phyloP scores from a whole-genome alignment of 2,329 filamentous ascomycete genomes.

The Colletotrichum incanum region DNA sequence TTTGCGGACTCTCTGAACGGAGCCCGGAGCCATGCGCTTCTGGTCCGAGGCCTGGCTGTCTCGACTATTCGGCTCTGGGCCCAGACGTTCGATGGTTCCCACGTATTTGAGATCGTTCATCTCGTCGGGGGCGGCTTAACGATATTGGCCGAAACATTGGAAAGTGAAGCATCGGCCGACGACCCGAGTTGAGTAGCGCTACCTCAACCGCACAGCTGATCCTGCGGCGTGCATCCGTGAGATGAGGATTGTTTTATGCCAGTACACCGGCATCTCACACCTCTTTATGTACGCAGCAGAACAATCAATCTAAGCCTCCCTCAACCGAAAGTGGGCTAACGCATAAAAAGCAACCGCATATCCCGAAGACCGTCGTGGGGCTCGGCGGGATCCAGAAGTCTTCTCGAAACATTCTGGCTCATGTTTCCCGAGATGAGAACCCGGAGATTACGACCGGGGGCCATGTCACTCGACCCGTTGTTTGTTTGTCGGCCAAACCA shows the following conservation, averaged over 20 bases:
- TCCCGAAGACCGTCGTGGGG: slow-evolving; percentile 3
- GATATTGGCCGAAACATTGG: not conserved
- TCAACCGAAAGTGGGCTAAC: not conserved
- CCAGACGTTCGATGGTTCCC: not conserved
- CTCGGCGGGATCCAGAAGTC: not conserved
- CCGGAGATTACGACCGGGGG: slow-evolving; percentile 33
- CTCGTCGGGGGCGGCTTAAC: not conserved
- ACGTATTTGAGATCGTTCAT: not conserved
- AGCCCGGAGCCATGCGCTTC: not conserved
- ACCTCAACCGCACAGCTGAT: not conserved
- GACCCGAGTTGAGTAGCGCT: not conserved
- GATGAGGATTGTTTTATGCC: not conserved
- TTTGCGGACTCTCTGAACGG: slow-evolving; percentile 41
- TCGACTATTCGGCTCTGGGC: not conserved
- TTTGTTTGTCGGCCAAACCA: slow-evolving; percentile 13
- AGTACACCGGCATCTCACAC: too few species aligned
- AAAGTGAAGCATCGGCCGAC: not conserved
- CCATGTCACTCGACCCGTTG: slow-evolving; percentile 17
- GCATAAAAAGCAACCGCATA: slow-evolving; percentile 4
- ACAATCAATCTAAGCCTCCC: not conserved
- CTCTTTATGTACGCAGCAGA: not conserved
- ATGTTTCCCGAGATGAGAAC: slow-evolving; percentile 29
- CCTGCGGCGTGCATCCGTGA: not conserved
- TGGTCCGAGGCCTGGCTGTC: not conserved
- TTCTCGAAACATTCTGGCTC: slow-evolving; percentile 39